Percentiles rank a stretch among this genome's conserved stretches.
Evolutionary conservation across 768 basidiomycete species (phyloP).

Genomic region (Coprinopsis sp.): DNA sequence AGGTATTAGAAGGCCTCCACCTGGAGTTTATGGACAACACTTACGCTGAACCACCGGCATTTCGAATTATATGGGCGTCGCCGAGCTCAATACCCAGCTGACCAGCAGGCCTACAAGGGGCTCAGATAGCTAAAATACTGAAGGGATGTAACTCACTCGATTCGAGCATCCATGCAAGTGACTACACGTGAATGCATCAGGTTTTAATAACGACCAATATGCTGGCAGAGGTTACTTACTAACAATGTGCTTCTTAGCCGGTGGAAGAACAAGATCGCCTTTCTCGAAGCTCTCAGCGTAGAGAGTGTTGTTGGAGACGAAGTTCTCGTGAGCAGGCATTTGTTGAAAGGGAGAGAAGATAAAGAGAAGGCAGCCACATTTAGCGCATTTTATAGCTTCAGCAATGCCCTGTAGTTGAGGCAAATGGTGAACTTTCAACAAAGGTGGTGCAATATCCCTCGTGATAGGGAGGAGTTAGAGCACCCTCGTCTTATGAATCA

Average conservation of each 20-base stretch:
- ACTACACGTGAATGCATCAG: conserved; percentile 28
- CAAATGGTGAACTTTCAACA: too few species aligned
- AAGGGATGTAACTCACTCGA: conserved; percentile 41
- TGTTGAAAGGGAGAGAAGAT: background rate
- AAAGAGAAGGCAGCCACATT: background rate
- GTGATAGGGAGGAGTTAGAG: too few species aligned
- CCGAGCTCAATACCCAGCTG: conserved; percentile 61
- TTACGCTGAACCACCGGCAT: conserved; percentile 65
- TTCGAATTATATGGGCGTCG: conserved; percentile 69
- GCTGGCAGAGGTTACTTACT: conserved; percentile 17
- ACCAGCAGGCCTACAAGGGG: conserved; percentile 41
- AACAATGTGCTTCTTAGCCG: conserved; percentile 29
- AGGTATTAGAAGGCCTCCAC: too few species aligned
- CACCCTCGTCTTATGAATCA: too few species aligned
- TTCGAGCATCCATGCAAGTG: conserved; percentile 73
- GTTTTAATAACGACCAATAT: background rate
- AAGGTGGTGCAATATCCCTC: too few species aligned
- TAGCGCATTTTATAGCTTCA: too few species aligned
- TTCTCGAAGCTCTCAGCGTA: conserved; percentile 47
- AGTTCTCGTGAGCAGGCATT: conserved; percentile 30
- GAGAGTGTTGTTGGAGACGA: conserved; percentile 35
- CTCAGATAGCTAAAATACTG: conserved; percentile 4
- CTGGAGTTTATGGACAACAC: too few species aligned
- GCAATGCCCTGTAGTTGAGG: too few species aligned
- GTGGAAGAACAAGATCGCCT: conserved; percentile 30